Conservation (phyloP, 2,329 filamentous ascomycete species). For the Ceratocystis diversiconidia region DNA sequence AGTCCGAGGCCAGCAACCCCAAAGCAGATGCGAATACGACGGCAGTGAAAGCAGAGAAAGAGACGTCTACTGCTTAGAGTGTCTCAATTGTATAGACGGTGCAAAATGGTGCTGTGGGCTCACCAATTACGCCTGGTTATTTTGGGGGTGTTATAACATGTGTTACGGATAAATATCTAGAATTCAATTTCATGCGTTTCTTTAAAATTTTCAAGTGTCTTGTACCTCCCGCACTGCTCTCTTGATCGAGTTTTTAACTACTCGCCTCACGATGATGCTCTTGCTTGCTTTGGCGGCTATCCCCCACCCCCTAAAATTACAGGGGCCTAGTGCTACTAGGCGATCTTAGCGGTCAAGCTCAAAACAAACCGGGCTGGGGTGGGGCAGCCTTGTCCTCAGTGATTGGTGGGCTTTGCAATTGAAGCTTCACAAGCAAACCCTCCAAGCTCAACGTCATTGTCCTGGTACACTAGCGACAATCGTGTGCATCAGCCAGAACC, state of each 20-base stretch:
- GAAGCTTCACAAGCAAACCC: not conserved
- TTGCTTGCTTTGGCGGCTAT: not conserved
- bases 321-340: not conserved
- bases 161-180: not conserved
- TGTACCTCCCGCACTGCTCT: not conserved
- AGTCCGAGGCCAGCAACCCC: slow-evolving; percentile 7
- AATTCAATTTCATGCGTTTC: not conserved
- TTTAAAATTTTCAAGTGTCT: not conserved
- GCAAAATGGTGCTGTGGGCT: slow-evolving; percentile 3
- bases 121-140: not conserved
- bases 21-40: slow-evolving; percentile 8
- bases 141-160: not conserved
- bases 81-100: not conserved
- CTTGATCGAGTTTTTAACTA: not conserved
- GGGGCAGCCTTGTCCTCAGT: slow-evolving; percentile 17
- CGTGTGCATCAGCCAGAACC: not conserved
- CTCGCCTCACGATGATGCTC: not conserved
- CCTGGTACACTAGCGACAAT: not conserved
- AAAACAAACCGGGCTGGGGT: slow-evolving; percentile 1
- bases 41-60: not conserved
- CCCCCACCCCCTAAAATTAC: not conserved
- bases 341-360: not conserved
- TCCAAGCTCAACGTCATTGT: slow-evolving; percentile 4
- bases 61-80: slow-evolving; percentile 17
- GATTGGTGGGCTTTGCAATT: not conserved